Evolutionary conservation across 305 asterid genomes (phyloP), one percentile per base, ranked within the genome.

Genomic region (Fraxinus latifolia): DNA sequence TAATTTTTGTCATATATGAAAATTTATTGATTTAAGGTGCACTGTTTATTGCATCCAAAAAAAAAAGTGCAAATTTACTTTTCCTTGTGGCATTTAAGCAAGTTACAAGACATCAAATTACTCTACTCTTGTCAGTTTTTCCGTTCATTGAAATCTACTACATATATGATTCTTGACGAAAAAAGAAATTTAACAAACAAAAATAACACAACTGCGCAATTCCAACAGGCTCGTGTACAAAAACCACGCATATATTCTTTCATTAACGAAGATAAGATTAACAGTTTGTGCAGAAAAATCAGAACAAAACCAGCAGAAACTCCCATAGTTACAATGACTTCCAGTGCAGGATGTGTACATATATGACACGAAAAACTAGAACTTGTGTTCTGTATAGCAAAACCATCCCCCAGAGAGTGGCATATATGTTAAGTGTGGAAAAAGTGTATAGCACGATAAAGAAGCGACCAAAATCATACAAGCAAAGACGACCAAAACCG

Each of bases 281-380:
- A 42, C 83, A 71, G 81, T 79, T 84, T 53, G 21, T 81, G 77
- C 75, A 58, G 80, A 77, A 85, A 83, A 74, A 91, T 84, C 84
- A 88, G 83, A 84, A 83, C 75, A 42, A 25, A 74, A 80, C 83
- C 53, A 80, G 80, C 70, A 79, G 78, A 81, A 85, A 85, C 86
- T 84, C 87, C 82, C 84, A 79, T 90, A 85, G 92, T 90, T 89
- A 88, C 94, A 91, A 75, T 74, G 84, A 79, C 80, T 84, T 74
- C 78, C 77, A 65, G 81, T 55, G 67, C 72, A 83, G 87, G 80
- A 77, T 82, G 79, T 82, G 68, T 77, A 73, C 82, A 85, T 84
- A 77, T 81, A 72, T 32, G 79, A 84, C 85, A 75, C 23, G 80
- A 36, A 42, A 86, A 79, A 79, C 81, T 74, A 76, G 79, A 84